phyloP scores from a whole-genome alignment of 768 basidiomycete species.

The Lyophyllum decastes region DNA sequence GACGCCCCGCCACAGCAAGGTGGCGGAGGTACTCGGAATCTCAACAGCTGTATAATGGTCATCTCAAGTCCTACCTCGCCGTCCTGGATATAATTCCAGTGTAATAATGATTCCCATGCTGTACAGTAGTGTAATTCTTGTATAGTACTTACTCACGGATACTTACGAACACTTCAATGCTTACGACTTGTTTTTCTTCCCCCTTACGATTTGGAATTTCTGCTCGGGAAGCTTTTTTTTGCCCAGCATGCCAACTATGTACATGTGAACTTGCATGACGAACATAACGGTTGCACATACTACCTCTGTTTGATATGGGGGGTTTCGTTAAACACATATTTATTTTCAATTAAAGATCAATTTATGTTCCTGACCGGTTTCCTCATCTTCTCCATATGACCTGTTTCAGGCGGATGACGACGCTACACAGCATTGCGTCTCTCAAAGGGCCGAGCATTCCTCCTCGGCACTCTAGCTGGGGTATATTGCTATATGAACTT shows the following conservation, averaged over 20 bases:
- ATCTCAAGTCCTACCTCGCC: background rate
- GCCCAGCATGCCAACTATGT: too few species aligned
- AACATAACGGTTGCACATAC: background rate
- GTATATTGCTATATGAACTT: background rate
- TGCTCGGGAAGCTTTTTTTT: background rate
- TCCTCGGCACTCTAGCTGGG: background rate
- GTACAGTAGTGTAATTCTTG: background rate
- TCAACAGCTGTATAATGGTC: background rate
- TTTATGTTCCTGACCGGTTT: background rate
- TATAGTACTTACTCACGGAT: background rate
- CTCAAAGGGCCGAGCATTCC: background rate
- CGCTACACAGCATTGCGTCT: background rate
- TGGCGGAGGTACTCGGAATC: slow-evolving; percentile 24
- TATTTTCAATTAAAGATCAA: background rate
- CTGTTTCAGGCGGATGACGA: background rate
- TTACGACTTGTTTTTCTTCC: background rate
- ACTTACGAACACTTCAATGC: background rate
- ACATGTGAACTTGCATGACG: background rate
- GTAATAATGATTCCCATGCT: background rate
- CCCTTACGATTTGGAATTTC: background rate
- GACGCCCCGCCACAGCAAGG: slow-evolving; percentile 30
- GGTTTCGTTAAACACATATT: background rate
- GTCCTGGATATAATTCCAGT: slow-evolving; percentile 2
- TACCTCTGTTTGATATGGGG: background rate
- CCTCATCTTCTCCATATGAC: background rate